Conservation (phyloP, 164 flowering plant species). For the Stephania japonica region DNA sequence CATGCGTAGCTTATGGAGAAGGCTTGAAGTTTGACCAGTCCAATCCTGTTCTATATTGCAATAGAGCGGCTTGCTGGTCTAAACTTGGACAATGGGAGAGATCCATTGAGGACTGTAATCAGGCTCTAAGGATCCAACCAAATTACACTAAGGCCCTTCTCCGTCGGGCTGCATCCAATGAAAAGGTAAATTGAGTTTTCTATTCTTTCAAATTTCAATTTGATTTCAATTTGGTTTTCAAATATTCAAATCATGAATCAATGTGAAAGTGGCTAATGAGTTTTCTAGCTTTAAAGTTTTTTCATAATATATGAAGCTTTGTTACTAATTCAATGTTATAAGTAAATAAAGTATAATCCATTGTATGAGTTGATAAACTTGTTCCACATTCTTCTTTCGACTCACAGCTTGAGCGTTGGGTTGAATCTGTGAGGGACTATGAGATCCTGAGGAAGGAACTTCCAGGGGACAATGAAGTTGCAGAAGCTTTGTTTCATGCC, state of each 20-base stretch:
- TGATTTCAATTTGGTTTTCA: not conserved
- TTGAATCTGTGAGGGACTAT: constrained; percentile 77
- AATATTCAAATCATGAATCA: too few species aligned
- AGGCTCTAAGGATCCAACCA: constrained; percentile 67
- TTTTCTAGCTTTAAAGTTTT: too few species aligned
- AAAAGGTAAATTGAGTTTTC: constrained; percentile 43
- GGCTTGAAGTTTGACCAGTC: constrained; percentile 68
- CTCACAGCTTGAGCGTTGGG: constrained; percentile 75
- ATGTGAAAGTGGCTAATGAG: too few species aligned
- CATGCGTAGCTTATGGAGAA: constrained; percentile 75
- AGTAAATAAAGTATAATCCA: too few species aligned
- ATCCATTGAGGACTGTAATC: constrained; percentile 75
- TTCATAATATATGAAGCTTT: too few species aligned
- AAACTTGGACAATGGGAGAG: constrained; percentile 75
- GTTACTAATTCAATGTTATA: too few species aligned
- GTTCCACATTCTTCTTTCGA: not conserved
- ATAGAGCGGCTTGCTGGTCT: constrained; percentile 89
- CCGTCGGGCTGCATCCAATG: constrained; percentile 68
- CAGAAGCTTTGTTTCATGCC: constrained; percentile 75
- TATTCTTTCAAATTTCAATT: not conserved
- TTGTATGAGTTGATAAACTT: too few species aligned
- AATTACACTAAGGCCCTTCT: constrained; percentile 82
- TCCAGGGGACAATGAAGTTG: constrained; percentile 71
- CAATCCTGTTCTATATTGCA: constrained; percentile 77
- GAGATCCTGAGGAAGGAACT: constrained; percentile 62